These are phyloP conservation scores for Pisolithus marmoratus DNA, from an alignment of 768 basidiomycete species.

Conservation along the genomic window DNA sequence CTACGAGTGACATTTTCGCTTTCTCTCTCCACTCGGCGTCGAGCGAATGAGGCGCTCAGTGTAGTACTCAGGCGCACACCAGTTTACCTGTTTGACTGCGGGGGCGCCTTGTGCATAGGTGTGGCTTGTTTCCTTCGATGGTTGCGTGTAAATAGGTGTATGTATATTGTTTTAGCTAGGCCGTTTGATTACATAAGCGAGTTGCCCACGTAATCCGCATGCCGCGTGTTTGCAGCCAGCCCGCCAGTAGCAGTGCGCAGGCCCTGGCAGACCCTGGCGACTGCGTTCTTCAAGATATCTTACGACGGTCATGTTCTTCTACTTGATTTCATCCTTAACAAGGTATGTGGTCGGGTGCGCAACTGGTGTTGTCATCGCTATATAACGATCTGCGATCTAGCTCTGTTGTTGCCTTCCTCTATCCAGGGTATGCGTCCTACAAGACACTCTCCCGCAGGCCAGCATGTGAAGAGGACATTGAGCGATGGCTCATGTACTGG, in stretches of 20 bases:
- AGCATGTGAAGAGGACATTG: slow-evolving; percentile 76
- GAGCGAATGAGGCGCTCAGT: too few relatives aligned
- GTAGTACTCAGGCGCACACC: too few relatives aligned
- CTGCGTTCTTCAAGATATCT: not conserved
- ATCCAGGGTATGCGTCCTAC: slow-evolving; percentile 95
- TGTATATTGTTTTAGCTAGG: too few relatives aligned
- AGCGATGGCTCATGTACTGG: slow-evolving; percentile 98
- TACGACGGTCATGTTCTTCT: slow-evolving; percentile 33
- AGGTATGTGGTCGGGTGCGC: slow-evolving; percentile 25
- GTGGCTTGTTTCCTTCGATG: too few relatives aligned
- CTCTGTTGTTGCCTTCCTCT: slow-evolving; percentile 75
- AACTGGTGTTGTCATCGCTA: slow-evolving; percentile 31
- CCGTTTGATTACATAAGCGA: not conserved
- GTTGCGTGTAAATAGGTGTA: too few relatives aligned
- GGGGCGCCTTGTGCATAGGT: too few relatives aligned
- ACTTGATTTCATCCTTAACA: slow-evolving; percentile 35
- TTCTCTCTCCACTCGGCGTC: too few relatives aligned
- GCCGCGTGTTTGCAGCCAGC: not conserved
- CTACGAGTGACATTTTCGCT: slow-evolving; percentile 7
- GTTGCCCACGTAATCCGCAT: not conserved
- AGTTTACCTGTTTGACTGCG: too few relatives aligned
- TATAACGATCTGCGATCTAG: slow-evolving; percentile 28
- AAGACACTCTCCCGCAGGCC: slow-evolving; percentile 87
- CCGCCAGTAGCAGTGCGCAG: not conserved
- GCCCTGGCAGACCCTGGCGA: not conserved